These are phyloP conservation scores for Penicillium sp. DNA, from an alignment of 2,329 filamentous ascomycete species.

Conservation along the genomic window DNA sequence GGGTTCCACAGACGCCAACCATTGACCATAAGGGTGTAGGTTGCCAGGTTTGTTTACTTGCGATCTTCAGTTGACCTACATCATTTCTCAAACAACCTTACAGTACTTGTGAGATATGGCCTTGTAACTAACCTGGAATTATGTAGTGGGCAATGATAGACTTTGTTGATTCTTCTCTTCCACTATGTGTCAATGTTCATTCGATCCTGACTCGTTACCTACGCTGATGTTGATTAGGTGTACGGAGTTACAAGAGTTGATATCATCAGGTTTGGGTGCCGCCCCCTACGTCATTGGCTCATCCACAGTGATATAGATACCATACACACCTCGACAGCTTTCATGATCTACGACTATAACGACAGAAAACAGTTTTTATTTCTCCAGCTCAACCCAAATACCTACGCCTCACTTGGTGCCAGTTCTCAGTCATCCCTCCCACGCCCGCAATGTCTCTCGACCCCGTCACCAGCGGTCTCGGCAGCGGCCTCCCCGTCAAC, in stretches of 20 bases:
- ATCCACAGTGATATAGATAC: conserved; percentile 18
- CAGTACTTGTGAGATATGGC: too few relatives aligned
- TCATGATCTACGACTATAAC: neutral
- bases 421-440: neutral
- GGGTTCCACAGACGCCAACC: too few relatives aligned
- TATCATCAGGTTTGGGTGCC: conserved; percentile 25
- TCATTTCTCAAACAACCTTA: too few relatives aligned
- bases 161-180: too few relatives aligned
- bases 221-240: conserved; percentile 1
- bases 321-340: neutral
- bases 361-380: neutral
- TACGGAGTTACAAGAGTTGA: conserved; percentile 21
- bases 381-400: too few relatives aligned
- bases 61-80: too few relatives aligned
- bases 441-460: conserved; percentile 29
- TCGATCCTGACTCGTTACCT: conserved; percentile 7
- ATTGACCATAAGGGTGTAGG: too few relatives aligned
- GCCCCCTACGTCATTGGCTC: conserved; percentile 29
- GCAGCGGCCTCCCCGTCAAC: conserved; percentile 22
- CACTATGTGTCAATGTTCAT: neutral
- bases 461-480: conserved; percentile 26
- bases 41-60: too few relatives aligned
- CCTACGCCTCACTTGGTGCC: neutral
- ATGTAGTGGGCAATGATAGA: too few relatives aligned
- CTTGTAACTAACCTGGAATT: too few relatives aligned